Conservation (phyloP, 2,329 filamentous ascomycete species). For the Spiromastix sp. region DNA sequence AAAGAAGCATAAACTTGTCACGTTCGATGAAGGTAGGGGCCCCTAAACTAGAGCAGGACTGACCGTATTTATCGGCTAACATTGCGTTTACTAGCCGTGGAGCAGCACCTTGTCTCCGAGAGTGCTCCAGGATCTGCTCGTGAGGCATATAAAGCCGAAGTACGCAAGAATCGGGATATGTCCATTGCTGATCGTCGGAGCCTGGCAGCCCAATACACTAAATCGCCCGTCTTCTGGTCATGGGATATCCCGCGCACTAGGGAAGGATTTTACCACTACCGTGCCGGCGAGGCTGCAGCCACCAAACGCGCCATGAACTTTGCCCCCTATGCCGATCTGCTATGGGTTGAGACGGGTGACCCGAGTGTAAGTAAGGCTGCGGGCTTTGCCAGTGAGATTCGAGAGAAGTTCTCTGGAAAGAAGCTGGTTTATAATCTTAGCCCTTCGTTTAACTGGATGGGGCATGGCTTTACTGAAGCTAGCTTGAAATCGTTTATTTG, state of each 20-base stretch:
- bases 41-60: background rate
- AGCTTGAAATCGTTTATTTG: constrained; percentile 87
- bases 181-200: constrained; percentile 68
- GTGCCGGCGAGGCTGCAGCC: constrained; percentile 53
- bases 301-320: constrained; percentile 90
- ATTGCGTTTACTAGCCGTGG: constrained; percentile 49
- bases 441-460: constrained; percentile 98
- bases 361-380: constrained; percentile 70
- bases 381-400: constrained; percentile 67
- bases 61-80: constrained; percentile 9
- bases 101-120: constrained; percentile 59
- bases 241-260: constrained; percentile 89
- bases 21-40: constrained; percentile 70
- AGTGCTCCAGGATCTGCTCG: constrained; percentile 55
- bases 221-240: constrained; percentile 64
- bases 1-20: constrained; percentile 71
- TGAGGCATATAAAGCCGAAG: constrained; percentile 55
- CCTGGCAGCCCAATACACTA: constrained; percentile 58
- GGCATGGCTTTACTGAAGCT: constrained; percentile 76
- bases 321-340: constrained; percentile 81
- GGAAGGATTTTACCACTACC: constrained; percentile 89
- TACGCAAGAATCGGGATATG: constrained; percentile 56
- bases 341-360: constrained; percentile 95
- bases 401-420: constrained; percentile 61
- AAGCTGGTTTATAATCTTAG: constrained; percentile 93